Evolutionary conservation across 2,329 filamentous ascomycete species (phyloP), one percentile per base, ranked within the genome.

Genomic region (Epichloe aotearoae): DNA sequence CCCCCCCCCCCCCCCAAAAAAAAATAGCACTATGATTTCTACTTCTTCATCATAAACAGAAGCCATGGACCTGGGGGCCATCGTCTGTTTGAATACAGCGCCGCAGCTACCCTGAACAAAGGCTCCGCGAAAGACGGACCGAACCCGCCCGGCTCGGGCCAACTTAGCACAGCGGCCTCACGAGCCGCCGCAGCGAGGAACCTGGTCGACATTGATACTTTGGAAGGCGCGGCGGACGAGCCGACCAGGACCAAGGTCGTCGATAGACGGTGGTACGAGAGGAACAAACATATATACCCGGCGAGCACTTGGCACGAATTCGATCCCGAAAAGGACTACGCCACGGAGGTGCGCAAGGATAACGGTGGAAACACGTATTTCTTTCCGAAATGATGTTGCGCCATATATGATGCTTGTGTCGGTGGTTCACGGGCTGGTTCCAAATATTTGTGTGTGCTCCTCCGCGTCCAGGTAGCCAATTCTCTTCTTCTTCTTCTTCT

Each of bases 201-300:
- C 5, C 64, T 72, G 3, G 66, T 73, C 14, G 73, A 75, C 46
- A 71, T 81, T 45, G 70, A 68, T 39, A 73, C 75, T 49, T 76
- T 83, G 12, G 91, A 96, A 69, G 91, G 91, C 14, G 82, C 75
- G 26, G 67, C 74, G 40, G 86, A 93, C 54, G 90, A 97, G 59
- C 82, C 90, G 1, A 77, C 77, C 3, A 69, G 86, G 55, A 97
- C 91, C 3, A 97, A 96, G 64, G 90, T 98, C 3, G 91, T 98
- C 4, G 91, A 98, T 70, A 79, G 93, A 53, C 75, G 93, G 53
- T 98, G 93, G 93, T 98, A 96, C 65, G 89, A 96, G 72, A 80
- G 83, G 62, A 96, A 97, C 66, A 98, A 97, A 69, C 93, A 98
- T 67, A 97, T 98, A 52, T 98, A 91, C 65, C 93, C 93, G 0